Conservation (phyloP, 179 eudicot genomes). For the Beta lomatogona region DNA sequence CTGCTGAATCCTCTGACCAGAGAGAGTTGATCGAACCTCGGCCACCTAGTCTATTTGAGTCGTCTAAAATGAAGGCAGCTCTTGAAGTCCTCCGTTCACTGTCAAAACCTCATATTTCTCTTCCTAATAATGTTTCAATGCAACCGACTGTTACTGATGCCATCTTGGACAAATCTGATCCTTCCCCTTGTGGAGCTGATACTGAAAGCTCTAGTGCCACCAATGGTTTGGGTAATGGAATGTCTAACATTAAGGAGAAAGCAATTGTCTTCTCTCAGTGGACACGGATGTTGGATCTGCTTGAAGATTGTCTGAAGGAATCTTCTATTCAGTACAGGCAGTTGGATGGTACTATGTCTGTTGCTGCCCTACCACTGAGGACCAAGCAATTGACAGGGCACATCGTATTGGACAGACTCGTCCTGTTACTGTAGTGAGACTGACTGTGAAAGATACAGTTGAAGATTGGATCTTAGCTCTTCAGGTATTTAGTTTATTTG, state of each 20-base stretch:
- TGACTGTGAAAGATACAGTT: slow-evolving; percentile 93
- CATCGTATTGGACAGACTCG: slow-evolving; percentile 99
- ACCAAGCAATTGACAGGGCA: slow-evolving; percentile 97
- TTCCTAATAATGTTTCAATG: slow-evolving; percentile 14
- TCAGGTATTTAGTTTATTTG: slow-evolving; percentile 56
- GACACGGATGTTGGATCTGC: slow-evolving; percentile 97
- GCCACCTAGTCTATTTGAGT: slow-evolving; percentile 39
- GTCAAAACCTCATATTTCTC: slow-evolving; percentile 42
- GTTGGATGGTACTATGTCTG: slow-evolving; percentile 98
- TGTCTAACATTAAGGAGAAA: slow-evolving; percentile 58
- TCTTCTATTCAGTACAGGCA: slow-evolving; percentile 77
- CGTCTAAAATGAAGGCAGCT: slow-evolving; percentile 86
- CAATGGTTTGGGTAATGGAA: slow-evolving; percentile 28
- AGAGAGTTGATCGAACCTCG: slow-evolving; percentile 35
- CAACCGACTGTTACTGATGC: slow-evolving; percentile 30
- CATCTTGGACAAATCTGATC: background rate
- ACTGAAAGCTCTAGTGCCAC: slow-evolving; percentile 13
- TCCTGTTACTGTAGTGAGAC: slow-evolving; percentile 85
- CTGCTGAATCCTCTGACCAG: slow-evolving; percentile 35
- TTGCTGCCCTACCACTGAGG: slow-evolving; percentile 93
- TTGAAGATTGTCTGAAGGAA: slow-evolving; percentile 70
- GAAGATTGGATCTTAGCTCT: slow-evolving; percentile 97
- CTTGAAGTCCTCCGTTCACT: slow-evolving; percentile 63
- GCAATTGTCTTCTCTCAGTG: slow-evolving; percentile 99
- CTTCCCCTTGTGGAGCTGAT: slow-evolving; percentile 21